Percentiles rank a stretch among this genome's conserved stretches.
These are phyloP conservation scores for Beauveria medogensis DNA, from an alignment of 2,329 filamentous ascomycete species.

Conservation along the genomic window DNA sequence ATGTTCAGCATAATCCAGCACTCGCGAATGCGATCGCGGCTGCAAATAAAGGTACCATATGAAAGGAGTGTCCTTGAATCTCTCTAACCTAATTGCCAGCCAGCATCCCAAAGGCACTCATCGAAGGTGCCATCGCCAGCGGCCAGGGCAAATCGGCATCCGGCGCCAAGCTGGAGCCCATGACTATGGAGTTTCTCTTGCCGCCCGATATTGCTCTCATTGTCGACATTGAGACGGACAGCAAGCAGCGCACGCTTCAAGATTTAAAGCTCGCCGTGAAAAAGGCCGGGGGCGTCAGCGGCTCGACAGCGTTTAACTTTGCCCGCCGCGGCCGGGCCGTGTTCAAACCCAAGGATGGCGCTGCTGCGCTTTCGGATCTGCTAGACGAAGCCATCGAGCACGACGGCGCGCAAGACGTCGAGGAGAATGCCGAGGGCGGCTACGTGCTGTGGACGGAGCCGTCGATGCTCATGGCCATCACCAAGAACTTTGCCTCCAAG, in stretches of 20 bases:
- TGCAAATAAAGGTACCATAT: slow-evolving; percentile 63
- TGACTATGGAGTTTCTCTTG: slow-evolving; percentile 74
- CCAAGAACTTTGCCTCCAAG: slow-evolving; percentile 46
- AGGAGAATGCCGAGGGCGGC: slow-evolving; percentile 58
- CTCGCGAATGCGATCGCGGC: slow-evolving; percentile 63
- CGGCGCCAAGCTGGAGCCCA: slow-evolving; percentile 66
- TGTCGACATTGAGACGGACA: slow-evolving; percentile 80
- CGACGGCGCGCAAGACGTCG: slow-evolving; percentile 68
- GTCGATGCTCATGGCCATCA: slow-evolving; percentile 24
- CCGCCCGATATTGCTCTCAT: slow-evolving; percentile 70
- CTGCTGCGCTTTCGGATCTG: slow-evolving; percentile 59
- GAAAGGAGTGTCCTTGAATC: neutral
- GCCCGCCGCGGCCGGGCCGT: slow-evolving; percentile 67
- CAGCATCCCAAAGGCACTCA: slow-evolving; percentile 73
- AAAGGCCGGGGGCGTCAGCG: slow-evolving; percentile 58
- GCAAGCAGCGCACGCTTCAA: slow-evolving; percentile 62
- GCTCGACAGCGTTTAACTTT: slow-evolving; percentile 78
- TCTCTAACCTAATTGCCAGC: slow-evolving; percentile 30
- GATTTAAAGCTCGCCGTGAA: slow-evolving; percentile 68
- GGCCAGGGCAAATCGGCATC: slow-evolving; percentile 75
- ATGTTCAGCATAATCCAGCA: slow-evolving; percentile 66
- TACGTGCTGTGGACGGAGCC: slow-evolving; percentile 50
- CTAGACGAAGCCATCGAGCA: slow-evolving; percentile 73
- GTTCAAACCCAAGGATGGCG: slow-evolving; percentile 48
- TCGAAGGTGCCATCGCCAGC: slow-evolving; percentile 78